phyloP scores from a whole-genome alignment of 2,329 filamentous ascomycete species.

The Fusarium xylarioides region DNA sequence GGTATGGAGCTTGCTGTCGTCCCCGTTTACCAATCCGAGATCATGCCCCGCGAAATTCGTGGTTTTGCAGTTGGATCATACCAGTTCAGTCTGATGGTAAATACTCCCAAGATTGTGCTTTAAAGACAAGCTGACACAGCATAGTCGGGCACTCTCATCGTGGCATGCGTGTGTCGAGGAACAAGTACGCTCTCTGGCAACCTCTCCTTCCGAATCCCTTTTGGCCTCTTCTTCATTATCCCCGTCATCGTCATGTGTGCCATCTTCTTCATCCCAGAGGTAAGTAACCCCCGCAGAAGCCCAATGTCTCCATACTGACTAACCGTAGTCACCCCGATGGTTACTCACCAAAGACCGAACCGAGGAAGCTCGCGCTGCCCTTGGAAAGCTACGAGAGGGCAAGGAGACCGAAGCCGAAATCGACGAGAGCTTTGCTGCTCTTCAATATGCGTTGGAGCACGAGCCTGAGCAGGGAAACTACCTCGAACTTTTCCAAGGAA shows the following conservation, averaged over 20 bases:
- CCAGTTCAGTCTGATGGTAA: slow-evolving; percentile 43
- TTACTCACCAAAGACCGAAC: slow-evolving; percentile 28
- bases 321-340: slow-evolving; percentile 35
- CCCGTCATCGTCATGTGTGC: slow-evolving; percentile 24
- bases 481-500: slow-evolving; percentile 23
- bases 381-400: slow-evolving; percentile 16
- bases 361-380: slow-evolving; percentile 27
- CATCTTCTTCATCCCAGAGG: slow-evolving; percentile 39
- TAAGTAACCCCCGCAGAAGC: accelerated
- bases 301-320: neutral
- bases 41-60: slow-evolving; percentile 43
- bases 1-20: slow-evolving; percentile 42
- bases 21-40: slow-evolving; percentile 49
- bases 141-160: slow-evolving; percentile 34
- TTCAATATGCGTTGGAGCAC: slow-evolving; percentile 12
- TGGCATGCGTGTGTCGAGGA: slow-evolving; percentile 34
- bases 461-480: slow-evolving; percentile 32
- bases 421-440: slow-evolving; percentile 1
- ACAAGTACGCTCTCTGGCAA: slow-evolving; percentile 33
- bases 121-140: accelerated
- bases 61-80: slow-evolving; percentile 49
- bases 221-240: slow-evolving; percentile 37
- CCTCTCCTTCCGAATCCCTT: slow-evolving; percentile 33
- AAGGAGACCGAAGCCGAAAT: slow-evolving; percentile 33
- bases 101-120: neutral